A percentile compares a stretch with the other conserved stretches of the same genome.
Evolutionary conservation across 768 basidiomycete genomes (phyloP).

Genomic region (Steccherinum ochraceum): DNA sequence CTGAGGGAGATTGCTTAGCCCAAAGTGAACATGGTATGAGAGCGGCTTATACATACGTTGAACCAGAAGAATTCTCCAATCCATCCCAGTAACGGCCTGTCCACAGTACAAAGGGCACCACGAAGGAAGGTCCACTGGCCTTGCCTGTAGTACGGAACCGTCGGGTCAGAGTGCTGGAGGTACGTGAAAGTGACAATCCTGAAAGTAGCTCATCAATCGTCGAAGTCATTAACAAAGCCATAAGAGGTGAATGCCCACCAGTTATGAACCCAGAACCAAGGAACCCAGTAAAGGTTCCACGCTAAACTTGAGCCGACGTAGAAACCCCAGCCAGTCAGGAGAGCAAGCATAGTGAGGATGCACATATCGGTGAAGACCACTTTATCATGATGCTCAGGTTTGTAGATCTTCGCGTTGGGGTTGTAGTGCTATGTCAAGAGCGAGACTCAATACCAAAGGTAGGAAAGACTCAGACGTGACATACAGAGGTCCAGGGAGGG

Average conservation of each 20-base stretch:
- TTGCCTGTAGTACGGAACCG: slow-evolving; percentile 20
- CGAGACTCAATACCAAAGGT: background rate
- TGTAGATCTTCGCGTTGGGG: slow-evolving; percentile 36
- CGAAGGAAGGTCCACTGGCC: slow-evolving; percentile 20
- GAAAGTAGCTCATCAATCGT: background rate
- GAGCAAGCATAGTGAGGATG: slow-evolving; percentile 31
- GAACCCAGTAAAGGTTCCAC: slow-evolving; percentile 37
- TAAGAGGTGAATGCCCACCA: background rate
- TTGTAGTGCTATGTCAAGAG: slow-evolving; percentile 14
- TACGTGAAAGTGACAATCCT: slow-evolving; percentile 23
- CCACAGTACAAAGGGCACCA: slow-evolving; percentile 26
- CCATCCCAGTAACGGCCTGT: slow-evolving; percentile 27
- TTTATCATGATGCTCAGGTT: slow-evolving; percentile 34
- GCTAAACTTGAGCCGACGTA: slow-evolving; percentile 26
- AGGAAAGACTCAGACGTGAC: slow-evolving; percentile 1
- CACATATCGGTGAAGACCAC: slow-evolving; percentile 39
- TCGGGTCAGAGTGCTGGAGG: slow-evolving; percentile 22
- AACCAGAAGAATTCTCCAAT: slow-evolving; percentile 26
- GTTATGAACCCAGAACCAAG: slow-evolving; percentile 30
- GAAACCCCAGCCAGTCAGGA: slow-evolving; percentile 27
- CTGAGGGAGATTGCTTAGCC: slow-evolving; percentile 12
- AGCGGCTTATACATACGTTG: slow-evolving; percentile 13
- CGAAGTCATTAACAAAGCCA: background rate
- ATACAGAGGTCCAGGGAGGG: slow-evolving; percentile 17
- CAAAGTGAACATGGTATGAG: background rate